Percentiles rank a stretch among this genome's conserved stretches.
Conservation (phyloP, 1,284 basidiomycete species). For the Coniferiporia weirii region DNA sequence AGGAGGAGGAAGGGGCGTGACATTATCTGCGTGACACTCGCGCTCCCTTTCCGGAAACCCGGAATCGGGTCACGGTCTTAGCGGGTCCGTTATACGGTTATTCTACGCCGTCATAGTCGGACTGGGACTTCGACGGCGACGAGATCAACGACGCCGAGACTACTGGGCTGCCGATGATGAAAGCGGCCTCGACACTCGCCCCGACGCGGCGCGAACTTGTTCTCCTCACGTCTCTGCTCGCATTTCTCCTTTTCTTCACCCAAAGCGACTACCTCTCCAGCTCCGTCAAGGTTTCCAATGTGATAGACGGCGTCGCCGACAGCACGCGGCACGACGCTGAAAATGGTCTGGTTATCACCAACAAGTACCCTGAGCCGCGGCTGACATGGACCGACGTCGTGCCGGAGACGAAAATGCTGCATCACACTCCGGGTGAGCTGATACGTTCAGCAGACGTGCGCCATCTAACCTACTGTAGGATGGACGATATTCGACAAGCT, state of each 20-base stretch:
- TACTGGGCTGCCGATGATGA: background rate
- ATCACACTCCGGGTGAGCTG: conserved; percentile 14
- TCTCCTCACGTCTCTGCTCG: conserved; percentile 1
- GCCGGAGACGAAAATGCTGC: conserved; percentile 17
- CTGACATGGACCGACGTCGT: conserved; percentile 13
- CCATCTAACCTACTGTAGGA: conserved; percentile 3
- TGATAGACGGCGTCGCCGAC: background rate
- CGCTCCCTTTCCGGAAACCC: background rate
- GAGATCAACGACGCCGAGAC: background rate
- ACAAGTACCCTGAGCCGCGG: conserved; percentile 9
- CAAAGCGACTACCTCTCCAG: background rate
- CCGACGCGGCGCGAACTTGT: conserved; percentile 17
- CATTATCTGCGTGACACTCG: background rate
- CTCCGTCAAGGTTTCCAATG: background rate
- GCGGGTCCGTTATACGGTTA: too few species aligned
- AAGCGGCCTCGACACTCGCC: conserved; percentile 3
- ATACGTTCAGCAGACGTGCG: background rate
- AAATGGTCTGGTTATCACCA: background rate
- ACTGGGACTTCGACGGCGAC: background rate
- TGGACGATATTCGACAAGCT: conserved; percentile 83
- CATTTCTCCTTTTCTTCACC: conserved; percentile 6
- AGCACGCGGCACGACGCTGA: background rate
- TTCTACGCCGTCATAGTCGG: background rate
- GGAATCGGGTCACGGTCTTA: too few species aligned
- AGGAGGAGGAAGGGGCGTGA: too few species aligned